Conservation (phyloP, 1,284 basidiomycete species). For the Apiotrichum veenhuisii region DNA sequence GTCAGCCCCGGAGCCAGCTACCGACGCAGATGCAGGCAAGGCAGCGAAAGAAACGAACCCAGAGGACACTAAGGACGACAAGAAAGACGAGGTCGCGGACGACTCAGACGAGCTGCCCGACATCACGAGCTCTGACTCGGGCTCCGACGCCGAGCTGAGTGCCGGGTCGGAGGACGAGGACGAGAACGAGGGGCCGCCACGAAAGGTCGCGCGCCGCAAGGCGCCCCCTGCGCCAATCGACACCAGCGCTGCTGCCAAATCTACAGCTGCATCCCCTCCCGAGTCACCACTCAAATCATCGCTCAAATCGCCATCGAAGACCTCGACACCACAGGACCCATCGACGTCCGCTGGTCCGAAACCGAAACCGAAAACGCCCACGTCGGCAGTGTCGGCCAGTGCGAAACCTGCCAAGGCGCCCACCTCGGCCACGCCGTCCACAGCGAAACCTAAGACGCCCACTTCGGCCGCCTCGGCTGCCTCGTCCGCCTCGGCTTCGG, state of each 20-base stretch:
- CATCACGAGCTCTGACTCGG: not conserved
- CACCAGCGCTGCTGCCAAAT: not conserved
- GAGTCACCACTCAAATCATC: not conserved
- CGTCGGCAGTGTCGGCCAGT: not conserved
- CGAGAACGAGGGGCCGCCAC: not conserved
- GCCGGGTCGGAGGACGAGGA: not conserved
- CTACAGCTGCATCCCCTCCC: not conserved
- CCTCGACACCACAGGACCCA: too few species aligned
- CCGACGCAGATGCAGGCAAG: not conserved
- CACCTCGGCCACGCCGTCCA: not conserved
- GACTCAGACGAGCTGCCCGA: not conserved
- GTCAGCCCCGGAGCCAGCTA: not conserved
- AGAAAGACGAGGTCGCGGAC: not conserved
- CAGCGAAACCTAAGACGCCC: not conserved
- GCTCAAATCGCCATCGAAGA: not conserved
- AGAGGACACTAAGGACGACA: not conserved
- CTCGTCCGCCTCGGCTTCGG: too few species aligned
- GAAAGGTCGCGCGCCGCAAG: not conserved
- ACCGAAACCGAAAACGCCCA: not conserved
- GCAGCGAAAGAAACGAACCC: conserved; percentile 7
- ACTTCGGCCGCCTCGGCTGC: not conserved
- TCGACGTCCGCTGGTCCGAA: not conserved
- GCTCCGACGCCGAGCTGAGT: not conserved
- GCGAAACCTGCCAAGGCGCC: not conserved
- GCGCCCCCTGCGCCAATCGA: not conserved